These are phyloP conservation scores for Hyparrhenia diplandra DNA, from an alignment of 176 grass and related monocot species.

Conservation along the genomic window DNA sequence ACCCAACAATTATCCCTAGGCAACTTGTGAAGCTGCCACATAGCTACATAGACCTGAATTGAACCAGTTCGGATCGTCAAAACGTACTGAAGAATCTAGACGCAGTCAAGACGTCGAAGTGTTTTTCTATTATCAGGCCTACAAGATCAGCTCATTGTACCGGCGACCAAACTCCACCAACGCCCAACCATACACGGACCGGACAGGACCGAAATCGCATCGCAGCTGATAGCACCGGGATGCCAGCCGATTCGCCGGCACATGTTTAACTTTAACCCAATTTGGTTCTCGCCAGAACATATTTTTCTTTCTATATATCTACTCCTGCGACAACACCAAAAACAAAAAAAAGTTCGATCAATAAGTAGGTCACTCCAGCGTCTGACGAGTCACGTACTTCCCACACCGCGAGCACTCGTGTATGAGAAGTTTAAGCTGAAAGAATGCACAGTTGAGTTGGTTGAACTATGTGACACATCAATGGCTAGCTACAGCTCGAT, in stretches of 20 bases:
- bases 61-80: not conserved
- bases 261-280: not conserved
- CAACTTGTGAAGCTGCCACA: too few relatives aligned
- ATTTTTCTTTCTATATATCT: not conserved
- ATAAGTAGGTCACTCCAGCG: not conserved
- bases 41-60: too few relatives aligned
- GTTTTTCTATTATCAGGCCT: not conserved
- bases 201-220: not conserved
- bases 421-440: too few relatives aligned
- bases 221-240: not conserved
- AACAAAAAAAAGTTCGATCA: too few relatives aligned
- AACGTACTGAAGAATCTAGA: constrained; percentile 12
- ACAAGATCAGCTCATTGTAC: not conserved
- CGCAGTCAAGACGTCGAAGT: not conserved
- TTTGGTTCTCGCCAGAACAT: too few relatives aligned
- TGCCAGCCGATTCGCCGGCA: not conserved
- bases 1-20: too few relatives aligned
- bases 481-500: too few relatives aligned
- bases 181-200: not conserved
- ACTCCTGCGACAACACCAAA: not conserved
- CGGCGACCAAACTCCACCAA: constrained; percentile 24
- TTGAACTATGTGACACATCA: too few relatives aligned
- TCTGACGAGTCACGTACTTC: not conserved
- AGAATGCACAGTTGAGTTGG: not conserved
- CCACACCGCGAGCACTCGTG: too few relatives aligned